These are phyloP conservation scores for Exophiala spinifera DNA, from an alignment of 2,329 filamentous ascomycete genomes.

Conservation along the genomic window DNA sequence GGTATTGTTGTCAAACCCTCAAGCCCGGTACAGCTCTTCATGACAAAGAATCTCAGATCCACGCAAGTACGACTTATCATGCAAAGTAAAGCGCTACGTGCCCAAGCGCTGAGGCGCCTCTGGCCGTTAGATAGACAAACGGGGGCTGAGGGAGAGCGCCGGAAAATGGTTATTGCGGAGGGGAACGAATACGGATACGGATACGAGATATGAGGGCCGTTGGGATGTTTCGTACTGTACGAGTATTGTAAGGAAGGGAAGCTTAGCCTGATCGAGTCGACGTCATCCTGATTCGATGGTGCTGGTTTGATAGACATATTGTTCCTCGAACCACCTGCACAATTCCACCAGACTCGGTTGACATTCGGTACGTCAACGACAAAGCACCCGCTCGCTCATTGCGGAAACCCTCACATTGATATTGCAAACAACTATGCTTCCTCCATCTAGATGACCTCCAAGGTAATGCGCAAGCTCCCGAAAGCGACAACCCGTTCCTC, in stretches of 20 bases:
- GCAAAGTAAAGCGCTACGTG: too few species aligned
- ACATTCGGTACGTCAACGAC: neutral
- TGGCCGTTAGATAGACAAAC: too few species aligned
- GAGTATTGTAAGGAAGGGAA: too few species aligned
- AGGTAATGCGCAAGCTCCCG: conserved; percentile 25
- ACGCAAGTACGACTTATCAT: too few species aligned
- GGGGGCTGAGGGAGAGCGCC: neutral
- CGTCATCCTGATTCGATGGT: neutral
- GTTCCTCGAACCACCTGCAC: conserved; percentile 3
- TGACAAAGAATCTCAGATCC: too few species aligned
- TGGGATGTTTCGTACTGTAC: too few species aligned
- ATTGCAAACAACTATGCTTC: conserved; percentile 17
- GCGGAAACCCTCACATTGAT: too few species aligned
- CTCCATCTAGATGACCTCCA: conserved; percentile 25
- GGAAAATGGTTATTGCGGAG: neutral
- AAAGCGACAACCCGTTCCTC: conserved; percentile 5
- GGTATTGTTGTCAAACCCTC: too few species aligned
- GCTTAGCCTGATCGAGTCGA: neutral
- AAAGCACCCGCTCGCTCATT: neutral
- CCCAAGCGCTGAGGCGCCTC: too few species aligned
- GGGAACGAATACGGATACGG: neutral
- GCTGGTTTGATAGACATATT: neutral
- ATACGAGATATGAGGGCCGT: too few species aligned
- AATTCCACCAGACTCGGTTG: neutral
- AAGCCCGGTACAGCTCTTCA: too few species aligned